A percentile compares a stretch with the other conserved stretches of the same genome.
Evolutionary conservation across 2,329 filamentous ascomycete genomes (phyloP).

Genomic region (Ophiocordyceps sinensis): DNA sequence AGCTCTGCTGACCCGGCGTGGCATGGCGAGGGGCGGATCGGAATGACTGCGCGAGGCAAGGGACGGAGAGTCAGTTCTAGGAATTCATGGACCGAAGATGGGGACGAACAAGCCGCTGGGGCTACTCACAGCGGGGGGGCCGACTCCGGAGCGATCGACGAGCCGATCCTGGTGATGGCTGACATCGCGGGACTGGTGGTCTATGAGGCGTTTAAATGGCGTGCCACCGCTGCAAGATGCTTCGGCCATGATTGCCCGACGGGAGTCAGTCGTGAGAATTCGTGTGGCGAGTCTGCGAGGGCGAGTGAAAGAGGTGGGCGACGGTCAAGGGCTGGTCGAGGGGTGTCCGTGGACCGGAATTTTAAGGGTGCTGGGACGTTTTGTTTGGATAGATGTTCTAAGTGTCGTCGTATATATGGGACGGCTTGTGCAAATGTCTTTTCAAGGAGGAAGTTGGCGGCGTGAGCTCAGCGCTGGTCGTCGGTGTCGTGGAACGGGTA

Average conservation of each 20-base stretch:
- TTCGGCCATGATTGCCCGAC: conserved; percentile 19
- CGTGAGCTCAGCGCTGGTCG: no score
- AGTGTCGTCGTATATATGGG: no score
- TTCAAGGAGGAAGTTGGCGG: no score
- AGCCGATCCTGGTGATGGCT: conserved; percentile 27
- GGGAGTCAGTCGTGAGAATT: neutral
- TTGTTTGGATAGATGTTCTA: no score
- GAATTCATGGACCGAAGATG: neutral
- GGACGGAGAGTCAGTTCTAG: neutral
- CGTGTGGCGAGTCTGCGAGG: neutral
- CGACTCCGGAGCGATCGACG: conserved; percentile 13
- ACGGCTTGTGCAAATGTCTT: no score
- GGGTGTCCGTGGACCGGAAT: no score
- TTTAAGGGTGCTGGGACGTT: no score
- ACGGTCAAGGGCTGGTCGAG: no score
- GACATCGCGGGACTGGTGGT: conserved; percentile 26
- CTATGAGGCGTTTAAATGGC: conserved; percentile 27
- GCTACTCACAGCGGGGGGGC: conserved; percentile 16
- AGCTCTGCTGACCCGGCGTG: conserved; percentile 15
- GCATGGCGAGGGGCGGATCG: conserved; percentile 15
- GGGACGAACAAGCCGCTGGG: neutral
- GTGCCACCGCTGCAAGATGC: conserved; percentile 26
- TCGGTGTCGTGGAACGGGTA: no score
- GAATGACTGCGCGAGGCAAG: conserved; percentile 14
- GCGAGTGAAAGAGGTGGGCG: no score